Evolutionary conservation across 345 rosid genomes (phyloP), one percentile per base, ranked within the genome.

Genomic region (Populus alba): DNA sequence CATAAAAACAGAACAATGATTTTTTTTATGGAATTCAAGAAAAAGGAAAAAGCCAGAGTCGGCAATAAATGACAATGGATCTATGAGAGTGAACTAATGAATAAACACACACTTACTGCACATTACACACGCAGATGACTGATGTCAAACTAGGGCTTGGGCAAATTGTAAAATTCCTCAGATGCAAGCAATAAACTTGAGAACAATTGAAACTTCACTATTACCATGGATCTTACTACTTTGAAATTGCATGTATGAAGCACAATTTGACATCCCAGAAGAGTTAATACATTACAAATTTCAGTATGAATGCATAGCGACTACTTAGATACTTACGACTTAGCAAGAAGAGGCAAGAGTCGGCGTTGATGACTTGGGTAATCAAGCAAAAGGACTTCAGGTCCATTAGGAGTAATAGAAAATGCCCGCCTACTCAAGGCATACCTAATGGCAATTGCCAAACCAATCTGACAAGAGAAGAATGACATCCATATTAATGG

Each of bases 291-390:
- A 25, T 65, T 37, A 68, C 8, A 76, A 23, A 51, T 55, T 72
- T 62, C 41, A 47, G 29, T 15, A 62, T 51, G 29, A 23, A 15
- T 23, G 65, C 10, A 5, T 6, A 16, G 27, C 29, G 16, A 68
- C 22, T 45, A 39, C 29, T 25, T 3, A 70, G 74, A 77, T 57
- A 62, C 96, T 87, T 85, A 92, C 98, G 91, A 90, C 89, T 93
- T 95, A 38, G 97, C 98, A 85, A 95, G 89, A 61, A 93, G 98
- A 70, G 99, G 99, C 80, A 95, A 81, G 76, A 95, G 91, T 71
- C 99, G 89, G 59, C 95, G 84, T 84, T 93, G 99, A 86, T 95
- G 94, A 86, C 91, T 92, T 68, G 97, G 98, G 80, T 93, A 95
- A 90, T 95, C 99, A 71, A 95, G 94, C 83, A 95, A 87, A 70